Percentiles rank a stretch among this genome's conserved stretches.
phyloP scores from a whole-genome alignment of 495 filamentous ascomycete species.

The Aspergillus haitiensis region DNA sequence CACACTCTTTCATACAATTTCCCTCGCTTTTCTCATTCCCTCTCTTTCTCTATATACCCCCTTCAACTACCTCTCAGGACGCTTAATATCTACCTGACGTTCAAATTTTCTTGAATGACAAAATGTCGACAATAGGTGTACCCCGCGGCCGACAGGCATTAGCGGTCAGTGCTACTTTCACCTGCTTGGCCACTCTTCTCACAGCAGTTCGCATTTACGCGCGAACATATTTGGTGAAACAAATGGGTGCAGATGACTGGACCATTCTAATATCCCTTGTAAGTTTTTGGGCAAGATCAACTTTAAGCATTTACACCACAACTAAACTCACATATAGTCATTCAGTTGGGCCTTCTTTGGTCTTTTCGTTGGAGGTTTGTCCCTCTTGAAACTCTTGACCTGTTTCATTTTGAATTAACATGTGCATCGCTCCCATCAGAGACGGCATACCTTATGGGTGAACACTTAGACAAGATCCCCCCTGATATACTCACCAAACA shows the following conservation, averaged over 20 bases:
- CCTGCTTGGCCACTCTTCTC: slow-evolving; percentile 33
- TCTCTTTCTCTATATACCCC: background rate
- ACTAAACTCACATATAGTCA: slow-evolving; percentile 17
- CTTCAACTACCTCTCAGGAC: background rate
- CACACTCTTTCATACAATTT: slow-evolving; percentile 2
- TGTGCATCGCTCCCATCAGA: slow-evolving; percentile 21
- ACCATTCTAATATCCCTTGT: slow-evolving; percentile 34
- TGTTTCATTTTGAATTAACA: slow-evolving; percentile 15
- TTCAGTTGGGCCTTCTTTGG: slow-evolving; percentile 42
- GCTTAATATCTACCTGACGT: slow-evolving; percentile 1
- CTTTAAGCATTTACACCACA: background rate
- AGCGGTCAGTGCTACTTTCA: slow-evolving; percentile 34
- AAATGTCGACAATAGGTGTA: slow-evolving; percentile 31
- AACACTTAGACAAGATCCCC: slow-evolving; percentile 31
- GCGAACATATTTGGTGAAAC: slow-evolving; percentile 57
- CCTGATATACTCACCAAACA: slow-evolving; percentile 25
- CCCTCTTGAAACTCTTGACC: background rate
- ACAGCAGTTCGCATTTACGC: slow-evolving; percentile 45
- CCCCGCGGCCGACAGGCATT: slow-evolving; percentile 35
- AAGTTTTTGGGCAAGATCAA: slow-evolving; percentile 4
- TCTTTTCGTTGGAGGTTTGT: slow-evolving; percentile 36
- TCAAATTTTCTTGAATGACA: slow-evolving; percentile 13
- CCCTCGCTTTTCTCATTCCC: background rate
- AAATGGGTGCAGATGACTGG: slow-evolving; percentile 58
- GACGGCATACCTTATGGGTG: slow-evolving; percentile 41